Base-by-base conservation (phyloP, 139 green algal species). In the Yamagishiella unicocca region DNA sequence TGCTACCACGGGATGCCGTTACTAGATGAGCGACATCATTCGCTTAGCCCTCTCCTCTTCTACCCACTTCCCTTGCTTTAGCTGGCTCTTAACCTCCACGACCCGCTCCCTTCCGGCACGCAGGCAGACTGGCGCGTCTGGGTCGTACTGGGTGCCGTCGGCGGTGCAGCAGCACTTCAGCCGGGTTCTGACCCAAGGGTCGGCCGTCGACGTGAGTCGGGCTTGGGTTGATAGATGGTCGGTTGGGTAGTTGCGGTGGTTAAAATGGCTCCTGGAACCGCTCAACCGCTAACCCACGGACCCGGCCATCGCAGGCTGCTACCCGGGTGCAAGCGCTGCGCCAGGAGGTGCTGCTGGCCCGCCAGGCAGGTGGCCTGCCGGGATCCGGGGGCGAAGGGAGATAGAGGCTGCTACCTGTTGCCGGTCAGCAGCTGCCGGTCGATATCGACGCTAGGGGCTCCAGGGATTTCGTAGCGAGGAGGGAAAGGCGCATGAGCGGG, bases 81-180 rank as follows among this genome's bases (percentile, higher is more conserved):
- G 33, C 25, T 31, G 9, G 61, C 61, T 35, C 61, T 9, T 33
- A 31, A 33, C 25, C 2, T 70, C 50, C 50, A 17, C 12, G 14
- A 37, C 2, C 9, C 27, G 25, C 61, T 31, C 27, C 25, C 61
- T 35, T 70, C 25, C 24, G 61, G 9, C 2, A 31, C 61, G n/a
- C 46, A 70, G 75, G 75, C 75, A 68, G 50, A 50, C 75, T 33
- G 75, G 75, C 46, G 46, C 53, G 5, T 50, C 50, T 5, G 75
- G 75, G 5, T 46, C 46, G 8, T 70, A 70, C 50, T 82, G 75
- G 75, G 33, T 68, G 50, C 75, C 75, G 50, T 10, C 75, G 10
- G 75, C 75, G 17, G 75, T 82, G 31, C 75, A 82, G 75, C 75
- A 70, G 17, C 75, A 82, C 45, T 82, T 82, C 33, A 50, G 19